These are phyloP conservation scores for Juncus inflexus DNA, from an alignment of 176 grass and related monocot genomes.

Conservation along the genomic window DNA sequence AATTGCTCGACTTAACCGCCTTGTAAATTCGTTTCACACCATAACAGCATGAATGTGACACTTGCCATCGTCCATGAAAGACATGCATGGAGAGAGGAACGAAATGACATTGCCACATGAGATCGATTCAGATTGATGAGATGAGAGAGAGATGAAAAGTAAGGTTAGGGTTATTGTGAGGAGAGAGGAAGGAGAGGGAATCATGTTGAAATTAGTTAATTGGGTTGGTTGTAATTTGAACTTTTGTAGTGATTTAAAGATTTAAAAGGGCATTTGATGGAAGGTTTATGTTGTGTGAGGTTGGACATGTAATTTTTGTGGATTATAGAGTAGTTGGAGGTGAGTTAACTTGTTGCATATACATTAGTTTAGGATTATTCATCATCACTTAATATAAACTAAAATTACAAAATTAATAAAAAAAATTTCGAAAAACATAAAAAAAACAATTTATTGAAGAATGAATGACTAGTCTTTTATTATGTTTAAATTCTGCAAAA, in stretches of 20 bases:
- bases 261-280: neutral
- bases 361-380: too few relatives aligned
- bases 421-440: too few relatives aligned
- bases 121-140: neutral
- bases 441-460: too few relatives aligned
- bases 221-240: neutral
- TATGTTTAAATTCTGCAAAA: too few relatives aligned
- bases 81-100: conserved; percentile 14
- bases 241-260: neutral
- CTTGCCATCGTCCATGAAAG: neutral
- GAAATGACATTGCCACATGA: neutral
- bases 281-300: neutral
- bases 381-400: too few relatives aligned
- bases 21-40: conserved; percentile 11
- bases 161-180: neutral
- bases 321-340: neutral
- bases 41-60: conserved; percentile 10
- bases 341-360: too few relatives aligned
- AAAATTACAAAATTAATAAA: too few relatives aligned
- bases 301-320: conserved; percentile 8
- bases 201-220: neutral
- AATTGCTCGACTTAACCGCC: neutral
- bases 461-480: too few relatives aligned
- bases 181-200: neutral
- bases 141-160: neutral